Base-by-base conservation (phyloP, 208 protist genomes). In the Acanthamoeba royreba region DNA sequence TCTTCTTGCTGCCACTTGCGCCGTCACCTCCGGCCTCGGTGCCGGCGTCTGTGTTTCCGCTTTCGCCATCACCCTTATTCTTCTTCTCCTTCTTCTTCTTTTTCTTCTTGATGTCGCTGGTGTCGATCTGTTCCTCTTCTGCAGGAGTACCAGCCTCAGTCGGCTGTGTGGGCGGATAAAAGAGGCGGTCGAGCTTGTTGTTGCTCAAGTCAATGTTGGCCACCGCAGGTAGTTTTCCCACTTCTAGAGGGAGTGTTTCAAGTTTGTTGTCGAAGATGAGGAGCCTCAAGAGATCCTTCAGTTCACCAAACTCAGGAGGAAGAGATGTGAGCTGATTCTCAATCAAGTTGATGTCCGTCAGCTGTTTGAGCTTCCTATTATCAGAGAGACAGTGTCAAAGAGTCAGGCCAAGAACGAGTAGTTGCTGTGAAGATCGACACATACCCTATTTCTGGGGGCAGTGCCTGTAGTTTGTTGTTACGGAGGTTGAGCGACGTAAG, bases 261-360 rank as follows among this genome's bases (percentile, higher is more conserved):
- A 89, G 45, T 31, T 66, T 38, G 53, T 89, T 89, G 33, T 89
- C 53, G 81, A 66, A 89, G 49, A 89, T 66, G n/a, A 89, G 49
- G 38, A 89, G 53, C 17, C 81, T 45, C 81, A 69, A 22, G 49
- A 89, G 81, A 38, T 69, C 49, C 81, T 66, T 58, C n/a, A 89
- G 81, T 33, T 89, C 49, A 22, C 81, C 81, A 89, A 89, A 66
- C 81, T 89, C 81, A 33, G 81, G 81, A 33, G 81, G 81, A 8
- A 89, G 81, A n/a, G 43, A 58, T 17, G 46, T 58, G 33, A 89
- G 81, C 35, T 89, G 49, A 45, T 89, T 89, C 53, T 89, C 81
- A 38, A 89, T 66, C 49, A 89, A n/a, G 81, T 69, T 89, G 49
- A 89, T 69, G 49, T 89, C 81, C 28, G 81, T 89, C 49, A 89